Evolutionary conservation across 2,329 filamentous ascomycete genomes (phyloP).

Genomic region (Rutstroemia sp.): DNA sequence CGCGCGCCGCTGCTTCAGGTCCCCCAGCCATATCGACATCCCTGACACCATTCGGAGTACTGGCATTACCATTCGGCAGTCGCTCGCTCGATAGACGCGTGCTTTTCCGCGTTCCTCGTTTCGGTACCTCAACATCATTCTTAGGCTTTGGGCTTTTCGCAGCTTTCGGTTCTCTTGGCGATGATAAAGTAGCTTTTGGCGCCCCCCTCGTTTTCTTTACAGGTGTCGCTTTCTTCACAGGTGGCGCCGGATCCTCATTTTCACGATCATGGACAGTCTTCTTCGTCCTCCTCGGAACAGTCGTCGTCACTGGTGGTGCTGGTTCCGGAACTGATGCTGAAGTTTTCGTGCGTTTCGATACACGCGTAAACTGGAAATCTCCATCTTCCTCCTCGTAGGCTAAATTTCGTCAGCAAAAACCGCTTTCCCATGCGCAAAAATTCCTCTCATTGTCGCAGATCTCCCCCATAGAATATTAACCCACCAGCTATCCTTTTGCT

Average conservation of each 20-base stretch:
- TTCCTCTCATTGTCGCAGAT: constrained; percentile 5
- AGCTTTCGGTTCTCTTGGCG: background rate
- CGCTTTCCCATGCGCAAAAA: constrained; percentile 3
- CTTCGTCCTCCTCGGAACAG: constrained; percentile 30
- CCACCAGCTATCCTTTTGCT: constrained; percentile 59
- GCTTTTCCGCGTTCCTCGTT: constrained; percentile 34
- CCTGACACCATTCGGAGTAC: constrained; percentile 17
- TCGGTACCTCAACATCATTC: constrained; percentile 29
- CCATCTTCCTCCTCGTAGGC: constrained; percentile 68
- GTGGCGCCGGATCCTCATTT: constrained; percentile 14
- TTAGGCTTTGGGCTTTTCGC: background rate
- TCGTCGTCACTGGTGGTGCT: constrained; percentile 32
- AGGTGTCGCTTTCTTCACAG: constrained; percentile 13
- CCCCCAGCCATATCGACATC: constrained; percentile 26
- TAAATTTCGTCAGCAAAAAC: constrained; percentile 18
- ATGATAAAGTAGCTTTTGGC: background rate
- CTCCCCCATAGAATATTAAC: constrained; percentile 26
- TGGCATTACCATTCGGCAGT: constrained; percentile 20
- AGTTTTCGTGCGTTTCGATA: constrained; percentile 57
- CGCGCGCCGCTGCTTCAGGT: constrained; percentile 1
- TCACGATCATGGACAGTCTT: constrained; percentile 34
- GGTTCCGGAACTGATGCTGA: constrained; percentile 23
- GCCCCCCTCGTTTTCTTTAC: constrained; percentile 34
- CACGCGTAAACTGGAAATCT: constrained; percentile 68
- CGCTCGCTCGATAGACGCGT: constrained; percentile 38